Conservation (phyloP, 2,329 filamentous ascomycete species). For the Coniochaeta prunicola region DNA sequence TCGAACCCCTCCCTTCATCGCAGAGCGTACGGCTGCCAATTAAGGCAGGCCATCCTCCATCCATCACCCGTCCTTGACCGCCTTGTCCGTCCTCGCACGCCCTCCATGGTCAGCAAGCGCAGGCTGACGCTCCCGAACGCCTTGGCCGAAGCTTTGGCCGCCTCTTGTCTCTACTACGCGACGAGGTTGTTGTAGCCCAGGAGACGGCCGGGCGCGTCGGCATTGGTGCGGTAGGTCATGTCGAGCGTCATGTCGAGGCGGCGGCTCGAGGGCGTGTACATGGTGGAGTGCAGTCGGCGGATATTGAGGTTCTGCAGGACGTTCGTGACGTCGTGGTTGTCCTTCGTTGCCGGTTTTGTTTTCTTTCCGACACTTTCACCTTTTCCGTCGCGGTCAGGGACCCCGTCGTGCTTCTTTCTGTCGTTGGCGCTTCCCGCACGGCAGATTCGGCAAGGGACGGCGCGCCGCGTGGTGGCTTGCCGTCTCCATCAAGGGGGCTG, state of each 20-base stretch:
- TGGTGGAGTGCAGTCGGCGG: not conserved
- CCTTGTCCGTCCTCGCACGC: conserved; percentile 13
- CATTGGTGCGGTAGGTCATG: not conserved
- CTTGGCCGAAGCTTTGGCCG: conserved; percentile 6
- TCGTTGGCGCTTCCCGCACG: no score
- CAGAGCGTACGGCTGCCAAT: conserved; percentile 7
- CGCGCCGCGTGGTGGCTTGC: no score
- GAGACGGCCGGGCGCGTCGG: not conserved
- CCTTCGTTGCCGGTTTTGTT: not conserved
- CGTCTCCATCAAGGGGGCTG: no score
- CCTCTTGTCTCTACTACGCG: conserved; percentile 8
- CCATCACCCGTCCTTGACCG: conserved; percentile 14
- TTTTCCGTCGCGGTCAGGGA: no score
- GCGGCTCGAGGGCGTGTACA: not conserved
- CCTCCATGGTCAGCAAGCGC: conserved; percentile 12
- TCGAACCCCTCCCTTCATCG: conserved; percentile 6
- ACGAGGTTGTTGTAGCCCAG: conserved; percentile 11
- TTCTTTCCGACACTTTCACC: no score
- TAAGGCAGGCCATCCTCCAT: conserved; percentile 7
- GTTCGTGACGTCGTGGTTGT: not conserved
- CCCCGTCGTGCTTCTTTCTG: no score
- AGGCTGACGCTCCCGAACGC: conserved; percentile 10
- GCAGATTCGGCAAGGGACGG: no score
- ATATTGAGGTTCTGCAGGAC: not conserved
- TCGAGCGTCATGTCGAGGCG: not conserved